Base-by-base conservation (phyloP, 2,329 filamentous ascomycete species). In the Calonectria naviculata region DNA sequence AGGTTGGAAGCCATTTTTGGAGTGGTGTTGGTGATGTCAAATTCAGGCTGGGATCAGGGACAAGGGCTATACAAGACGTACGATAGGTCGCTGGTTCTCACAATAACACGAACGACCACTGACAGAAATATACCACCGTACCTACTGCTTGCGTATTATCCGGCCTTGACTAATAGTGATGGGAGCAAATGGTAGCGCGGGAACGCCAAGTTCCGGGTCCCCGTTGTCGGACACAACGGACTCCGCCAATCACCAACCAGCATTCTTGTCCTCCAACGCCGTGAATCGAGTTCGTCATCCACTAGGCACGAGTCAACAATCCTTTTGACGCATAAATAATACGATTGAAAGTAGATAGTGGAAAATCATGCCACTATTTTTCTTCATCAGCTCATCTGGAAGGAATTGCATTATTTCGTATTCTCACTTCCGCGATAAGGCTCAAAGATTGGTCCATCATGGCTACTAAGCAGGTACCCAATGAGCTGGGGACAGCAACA, bases 401-500 rank as follows among this genome's bases (percentile, higher is more conserved):
- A 62, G 31, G 34, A 28, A n/a, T 44, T 26, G 19, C 38, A 24
- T 19, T 29, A 34, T 29, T 17, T 28, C 5, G 9, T 24, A 15
- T 58, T 36, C 7, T 47, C 13, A 9, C 34, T 21, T 38, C 49
- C 26, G 31, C 49, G 54, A 67, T 29, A 60, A 52, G 17, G 21
- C 28, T 9, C 26, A 9, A 31, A 29, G 44, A 46, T 29, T 41
- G n/a, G 38, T 28, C 31, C 19, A 63, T 49, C 24, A 72, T 71
- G 71, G 44, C 64, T 62, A 15, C 54, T 31, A 63, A 49, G n/a
- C 26, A 21, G 13, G 38, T 71, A n/a, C 56, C 71, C 44, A 72
- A 72, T 19, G 61, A 58, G 36, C 69, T 73, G 24, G 71, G 71
- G 41, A 69, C 71, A 31, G 71, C 71, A 38, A 71, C 68, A 19